Evolutionary conservation across 225 moss, liverwort and hornwort species (phyloP).

Genomic region (Climacium dendroides): DNA sequence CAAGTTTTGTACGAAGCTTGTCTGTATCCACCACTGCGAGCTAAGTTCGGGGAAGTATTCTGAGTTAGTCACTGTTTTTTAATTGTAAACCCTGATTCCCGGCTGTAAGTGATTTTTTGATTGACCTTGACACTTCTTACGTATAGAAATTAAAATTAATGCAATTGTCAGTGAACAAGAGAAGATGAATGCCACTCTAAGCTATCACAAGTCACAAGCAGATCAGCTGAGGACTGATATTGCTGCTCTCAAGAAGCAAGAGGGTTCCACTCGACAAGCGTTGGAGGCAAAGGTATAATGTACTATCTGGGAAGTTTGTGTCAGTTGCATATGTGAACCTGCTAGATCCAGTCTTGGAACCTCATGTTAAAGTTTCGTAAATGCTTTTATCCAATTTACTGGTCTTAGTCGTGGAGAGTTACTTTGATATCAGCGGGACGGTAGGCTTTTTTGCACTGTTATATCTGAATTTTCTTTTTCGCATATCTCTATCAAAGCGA

Average conservation of each 20-base stretch:
- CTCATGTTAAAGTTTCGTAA: neutral
- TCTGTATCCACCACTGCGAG: neutral
- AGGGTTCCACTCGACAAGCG: constrained; percentile 45
- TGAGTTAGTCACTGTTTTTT: neutral
- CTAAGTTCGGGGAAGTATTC: neutral
- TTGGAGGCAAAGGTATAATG: constrained; percentile 64
- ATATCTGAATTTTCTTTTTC: neutral
- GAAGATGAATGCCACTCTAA: constrained; percentile 70
- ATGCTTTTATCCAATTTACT: neutral
- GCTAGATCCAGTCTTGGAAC: neutral
- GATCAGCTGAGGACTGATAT: constrained; percentile 80
- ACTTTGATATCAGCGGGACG: neutral
- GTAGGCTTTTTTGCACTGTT: neutral
- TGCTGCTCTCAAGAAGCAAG: constrained; percentile 46
- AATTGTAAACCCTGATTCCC: neutral
- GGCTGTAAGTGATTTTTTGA: neutral
- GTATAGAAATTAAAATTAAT: constrained; percentile 56
- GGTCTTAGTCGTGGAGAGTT: neutral
- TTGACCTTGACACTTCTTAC: constrained; percentile 55
- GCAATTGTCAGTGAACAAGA: constrained; percentile 73
- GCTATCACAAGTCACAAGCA: constrained; percentile 69
- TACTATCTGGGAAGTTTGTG: neutral
- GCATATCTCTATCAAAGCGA: neutral
- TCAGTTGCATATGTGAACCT: neutral
- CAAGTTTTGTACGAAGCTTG: neutral